Percentiles rank a stretch among this genome's conserved stretches.
Conservation (phyloP, 768 basidiomycete species). For the Asterophora lycoperdoides region DNA sequence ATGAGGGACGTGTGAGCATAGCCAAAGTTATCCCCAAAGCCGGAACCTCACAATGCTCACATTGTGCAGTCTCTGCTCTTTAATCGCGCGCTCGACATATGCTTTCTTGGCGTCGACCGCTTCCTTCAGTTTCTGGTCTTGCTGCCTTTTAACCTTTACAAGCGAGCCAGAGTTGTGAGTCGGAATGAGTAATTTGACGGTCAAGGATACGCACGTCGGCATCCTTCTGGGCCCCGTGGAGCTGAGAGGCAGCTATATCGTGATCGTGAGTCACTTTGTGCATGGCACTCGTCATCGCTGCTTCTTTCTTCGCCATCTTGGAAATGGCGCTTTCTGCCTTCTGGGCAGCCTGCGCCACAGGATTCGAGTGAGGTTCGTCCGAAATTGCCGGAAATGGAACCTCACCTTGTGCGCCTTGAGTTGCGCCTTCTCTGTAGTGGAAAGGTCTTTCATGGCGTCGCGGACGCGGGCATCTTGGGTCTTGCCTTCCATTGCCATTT, state of each 20-base stretch:
- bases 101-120: conserved; percentile 21
- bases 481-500: conserved; percentile 45
- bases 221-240: conserved; percentile 18
- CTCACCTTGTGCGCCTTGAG: conserved; percentile 50
- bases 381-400: neutral
- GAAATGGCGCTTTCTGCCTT: conserved; percentile 20
- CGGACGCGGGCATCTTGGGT: conserved; percentile 47
- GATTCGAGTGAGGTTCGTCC: neutral
- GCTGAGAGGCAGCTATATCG: conserved; percentile 35
- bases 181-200: neutral
- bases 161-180: neutral
- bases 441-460: conserved; percentile 50
- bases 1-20: neutral
- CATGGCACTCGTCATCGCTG: conserved; percentile 37
- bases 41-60: no score
- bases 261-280: conserved; percentile 45
- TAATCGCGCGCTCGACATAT: conserved; percentile 20
- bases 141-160: conserved; percentile 11
- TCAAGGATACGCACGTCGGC: conserved; percentile 4
- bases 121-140: conserved; percentile 18
- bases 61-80: conserved; percentile 20
- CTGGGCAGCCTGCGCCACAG: conserved; percentile 7
- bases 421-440: conserved; percentile 48
- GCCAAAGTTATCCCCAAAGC: neutral
- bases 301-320: conserved; percentile 49